Evolutionary conservation across 2,329 filamentous ascomycete genomes (phyloP).

Genomic region (Helminthosporium solani): DNA sequence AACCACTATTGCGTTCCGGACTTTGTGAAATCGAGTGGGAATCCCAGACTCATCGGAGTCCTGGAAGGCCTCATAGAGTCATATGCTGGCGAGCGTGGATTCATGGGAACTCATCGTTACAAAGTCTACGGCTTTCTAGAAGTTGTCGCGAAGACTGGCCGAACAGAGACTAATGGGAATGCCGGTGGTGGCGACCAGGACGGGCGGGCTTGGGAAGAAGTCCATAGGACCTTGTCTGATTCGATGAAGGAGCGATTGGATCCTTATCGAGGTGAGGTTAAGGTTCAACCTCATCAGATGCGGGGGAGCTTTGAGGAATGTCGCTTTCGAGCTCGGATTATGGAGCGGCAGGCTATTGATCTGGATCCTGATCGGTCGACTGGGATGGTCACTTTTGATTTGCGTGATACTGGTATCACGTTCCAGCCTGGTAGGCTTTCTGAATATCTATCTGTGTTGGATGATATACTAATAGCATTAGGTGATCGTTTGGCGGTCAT

Average conservation of each 20-base stretch:
- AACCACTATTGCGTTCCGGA: slow-evolving; percentile 57
- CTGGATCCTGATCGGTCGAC: slow-evolving; percentile 49
- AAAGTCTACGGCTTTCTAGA: slow-evolving; percentile 59
- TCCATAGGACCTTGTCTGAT: slow-evolving; percentile 53
- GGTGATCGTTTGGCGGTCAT: slow-evolving; percentile 55
- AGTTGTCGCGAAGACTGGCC: slow-evolving; percentile 55
- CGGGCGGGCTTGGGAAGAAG: slow-evolving; percentile 53
- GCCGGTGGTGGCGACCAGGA: slow-evolving; percentile 49
- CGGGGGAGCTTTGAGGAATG: slow-evolving; percentile 57
- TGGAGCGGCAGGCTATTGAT: slow-evolving; percentile 50
- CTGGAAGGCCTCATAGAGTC: slow-evolving; percentile 58
- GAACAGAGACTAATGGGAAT: slow-evolving; percentile 55
- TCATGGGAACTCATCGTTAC: slow-evolving; percentile 58
- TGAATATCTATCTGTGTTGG: background rate
- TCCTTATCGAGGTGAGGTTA: slow-evolving; percentile 50
- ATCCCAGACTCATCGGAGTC: slow-evolving; percentile 54
- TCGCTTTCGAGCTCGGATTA: slow-evolving; percentile 50
- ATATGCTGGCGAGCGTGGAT: slow-evolving; percentile 57
- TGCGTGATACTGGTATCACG: slow-evolving; percentile 55
- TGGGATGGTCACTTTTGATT: slow-evolving; percentile 52
- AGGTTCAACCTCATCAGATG: slow-evolving; percentile 55
- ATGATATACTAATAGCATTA: background rate
- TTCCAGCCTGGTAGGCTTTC: slow-evolving; percentile 46
- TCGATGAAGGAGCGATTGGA: slow-evolving; percentile 56
- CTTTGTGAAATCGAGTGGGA: slow-evolving; percentile 54